These are phyloP conservation scores for Saksenaea vasiformis DNA, from an alignment of 371 early-diverging fungal genomes.

Conservation along the genomic window DNA sequence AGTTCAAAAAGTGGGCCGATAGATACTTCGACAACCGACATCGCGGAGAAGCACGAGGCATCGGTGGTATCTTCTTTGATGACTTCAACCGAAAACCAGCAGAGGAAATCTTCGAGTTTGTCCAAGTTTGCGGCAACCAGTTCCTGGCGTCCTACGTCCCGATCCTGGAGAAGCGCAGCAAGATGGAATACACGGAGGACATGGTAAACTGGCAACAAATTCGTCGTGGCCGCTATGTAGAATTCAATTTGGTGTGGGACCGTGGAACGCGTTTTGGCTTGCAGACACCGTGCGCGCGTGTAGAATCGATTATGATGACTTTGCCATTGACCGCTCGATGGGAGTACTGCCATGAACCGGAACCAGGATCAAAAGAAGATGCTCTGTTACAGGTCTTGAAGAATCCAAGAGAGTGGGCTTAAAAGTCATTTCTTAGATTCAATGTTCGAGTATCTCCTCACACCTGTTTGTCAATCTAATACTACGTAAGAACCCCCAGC, in stretches of 20 bases:
- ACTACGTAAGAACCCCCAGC: no score
- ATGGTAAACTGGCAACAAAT: slow-evolving; percentile 85
- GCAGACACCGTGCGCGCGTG: slow-evolving; percentile 83
- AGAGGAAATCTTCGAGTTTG: slow-evolving; percentile 73
- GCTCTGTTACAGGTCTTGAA: slow-evolving; percentile 77
- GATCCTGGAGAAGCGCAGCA: slow-evolving; percentile 68
- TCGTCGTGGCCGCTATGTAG: slow-evolving; percentile 87
- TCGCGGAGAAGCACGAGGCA: slow-evolving; percentile 79
- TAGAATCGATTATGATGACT: slow-evolving; percentile 86
- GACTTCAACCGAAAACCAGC: slow-evolving; percentile 72
- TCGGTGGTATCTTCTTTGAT: slow-evolving; percentile 91
- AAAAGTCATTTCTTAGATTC: background rate
- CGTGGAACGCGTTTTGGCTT: slow-evolving; percentile 91
- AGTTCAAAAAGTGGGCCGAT: slow-evolving; percentile 87
- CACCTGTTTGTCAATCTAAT: no score
- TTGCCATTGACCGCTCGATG: slow-evolving; percentile 84
- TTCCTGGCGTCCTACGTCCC: slow-evolving; percentile 81
- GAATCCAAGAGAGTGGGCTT: slow-evolving; percentile 82
- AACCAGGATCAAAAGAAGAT: slow-evolving; percentile 69
- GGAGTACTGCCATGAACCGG: slow-evolving; percentile 86
- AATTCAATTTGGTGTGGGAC: slow-evolving; percentile 89
- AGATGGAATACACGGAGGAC: slow-evolving; percentile 64
- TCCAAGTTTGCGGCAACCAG: slow-evolving; percentile 68
- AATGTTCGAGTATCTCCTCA: background rate
- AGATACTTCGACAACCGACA: slow-evolving; percentile 79